Base-by-base conservation (phyloP, 179 eudicot species). In the Patellifolia procumbens region DNA sequence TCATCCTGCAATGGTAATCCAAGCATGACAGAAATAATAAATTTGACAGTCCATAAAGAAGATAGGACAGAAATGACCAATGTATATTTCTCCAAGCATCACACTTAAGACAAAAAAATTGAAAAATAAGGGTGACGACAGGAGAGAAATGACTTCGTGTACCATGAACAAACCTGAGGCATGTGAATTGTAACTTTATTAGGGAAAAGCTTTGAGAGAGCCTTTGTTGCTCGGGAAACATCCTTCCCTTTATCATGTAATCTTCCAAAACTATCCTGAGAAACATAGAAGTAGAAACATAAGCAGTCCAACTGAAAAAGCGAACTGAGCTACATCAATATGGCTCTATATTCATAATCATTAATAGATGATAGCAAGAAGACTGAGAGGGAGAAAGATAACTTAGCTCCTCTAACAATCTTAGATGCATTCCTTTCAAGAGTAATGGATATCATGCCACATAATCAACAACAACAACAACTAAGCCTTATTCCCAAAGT, bases 241-340 rank as follows among this genome's bases (percentile, higher is more conserved):
- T 92, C 97, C 85, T 93, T 93, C 60, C 95, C 90, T 78, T 87
- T 89, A 62, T 95, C 97, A 82, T 92, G 95, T 74, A 95, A 77
- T 82, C 97, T 87, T 81, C 98, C 98, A 81, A 95, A 91, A 89
- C 97, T 89, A 83, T 95, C 99, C 99, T 95, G 97, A 77, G 78
- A 68, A 53, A 69, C 19, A 35, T 52, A 68, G 31, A n/a, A 19
- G 76, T 56, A 74, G 34, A 46, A 49, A 68, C 26, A 70, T 80
- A 71, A 86, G 76, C 55, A 60, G 3, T 31, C 70, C 62, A 72
- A 39, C 22, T 29, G 46, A 52, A 42, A 3, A 37, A 53, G 16
- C 51, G 20, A 60, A 32, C 13, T 7, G 58, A 58, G 20, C 70
- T 9, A 39, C 69, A 34, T 11, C 55, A 67, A 37, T 56, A 56